Evolutionary conservation across 345 rosid genomes (phyloP).

Genomic region (Cardamine occulta): DNA sequence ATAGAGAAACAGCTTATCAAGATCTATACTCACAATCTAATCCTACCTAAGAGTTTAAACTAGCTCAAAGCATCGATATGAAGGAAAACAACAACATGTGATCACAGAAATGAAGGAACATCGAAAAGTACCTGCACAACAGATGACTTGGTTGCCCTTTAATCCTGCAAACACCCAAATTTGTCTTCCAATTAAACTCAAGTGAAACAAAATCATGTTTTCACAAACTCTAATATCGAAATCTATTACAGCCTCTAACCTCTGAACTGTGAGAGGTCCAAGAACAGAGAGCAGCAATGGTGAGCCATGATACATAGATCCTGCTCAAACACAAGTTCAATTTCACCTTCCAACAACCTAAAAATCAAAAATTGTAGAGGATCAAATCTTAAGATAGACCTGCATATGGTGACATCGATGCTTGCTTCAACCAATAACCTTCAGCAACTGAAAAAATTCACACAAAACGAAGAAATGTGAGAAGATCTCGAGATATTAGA

Average conservation of each 20-base stretch:
- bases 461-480: constrained; percentile 1
- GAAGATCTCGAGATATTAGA: background rate
- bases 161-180: constrained; percentile 54
- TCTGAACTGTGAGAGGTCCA: constrained; percentile 77
- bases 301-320: constrained; percentile 98
- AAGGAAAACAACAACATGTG: background rate
- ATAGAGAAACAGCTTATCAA: constrained; percentile 6
- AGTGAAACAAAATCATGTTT: background rate
- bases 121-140: constrained; percentile 60
- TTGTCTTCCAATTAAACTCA: constrained; percentile 5
- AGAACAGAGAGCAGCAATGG: constrained; percentile 78
- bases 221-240: background rate
- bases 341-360: background rate
- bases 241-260: constrained; percentile 46
- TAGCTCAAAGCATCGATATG: background rate
- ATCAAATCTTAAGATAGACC: constrained; percentile 50
- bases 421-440: constrained; percentile 96
- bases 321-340: constrained; percentile 44
- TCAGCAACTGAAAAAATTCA: constrained; percentile 70
- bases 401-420: constrained; percentile 87
- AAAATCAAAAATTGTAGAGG: background rate
- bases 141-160: constrained; percentile 77
- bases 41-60: background rate
- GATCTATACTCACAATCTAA: constrained; percentile 10
- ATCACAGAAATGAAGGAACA: background rate